Base-by-base conservation (phyloP, 164 flowering plant species). In the Liriodendron chinense region DNA sequence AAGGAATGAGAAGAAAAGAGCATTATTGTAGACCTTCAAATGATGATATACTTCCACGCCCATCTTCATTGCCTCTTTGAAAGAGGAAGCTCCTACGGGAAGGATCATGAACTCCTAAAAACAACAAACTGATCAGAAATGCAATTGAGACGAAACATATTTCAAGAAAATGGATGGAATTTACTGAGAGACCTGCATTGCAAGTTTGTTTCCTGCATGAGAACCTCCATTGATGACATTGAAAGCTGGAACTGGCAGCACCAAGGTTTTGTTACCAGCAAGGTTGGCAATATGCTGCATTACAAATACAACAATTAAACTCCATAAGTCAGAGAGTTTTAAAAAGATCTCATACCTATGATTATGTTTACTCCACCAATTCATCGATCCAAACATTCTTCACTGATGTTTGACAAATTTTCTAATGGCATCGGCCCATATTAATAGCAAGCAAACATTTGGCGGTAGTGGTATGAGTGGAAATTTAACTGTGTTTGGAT, bases 221-320 rank as follows among this genome's bases (percentile, higher is more conserved):
- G 87, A 84, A n/a, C 87, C 87, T 23, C 85, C 87, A 78, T 84
- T 84, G 70, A 84, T 84, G 72, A 84, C 86, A 78, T 84, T 84
- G 71, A 84, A 82, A 4, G 86, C 87, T 24, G 87, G 87, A 13
- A 84, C 85, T 61, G 87, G 87, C 72, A 84, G 72, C 78, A 84
- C 87, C n/a, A 84, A 74, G 12, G 47, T 78, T 70, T 78, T 80
- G 80, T 84, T 84, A 18, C 87, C 85, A 64, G 87, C 82, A 74
- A 84, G 80, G 65, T 84, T 80, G 65, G 85, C 83, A 61, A 82
- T 84, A 76, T 84, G 85, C 87, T 84, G 80, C 68, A 72, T 49
- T 47, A 34, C 7, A 76, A 26, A 23, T 13, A n/a, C 23, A 68
- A 25, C 9, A 18, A 22, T 0, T 4, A 63, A 25, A 66, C 13